A percentile compares a stretch with the other conserved stretches of the same genome.
phyloP scores from a whole-genome alignment of 768 basidiomycete species.

The Suillus lakei region DNA sequence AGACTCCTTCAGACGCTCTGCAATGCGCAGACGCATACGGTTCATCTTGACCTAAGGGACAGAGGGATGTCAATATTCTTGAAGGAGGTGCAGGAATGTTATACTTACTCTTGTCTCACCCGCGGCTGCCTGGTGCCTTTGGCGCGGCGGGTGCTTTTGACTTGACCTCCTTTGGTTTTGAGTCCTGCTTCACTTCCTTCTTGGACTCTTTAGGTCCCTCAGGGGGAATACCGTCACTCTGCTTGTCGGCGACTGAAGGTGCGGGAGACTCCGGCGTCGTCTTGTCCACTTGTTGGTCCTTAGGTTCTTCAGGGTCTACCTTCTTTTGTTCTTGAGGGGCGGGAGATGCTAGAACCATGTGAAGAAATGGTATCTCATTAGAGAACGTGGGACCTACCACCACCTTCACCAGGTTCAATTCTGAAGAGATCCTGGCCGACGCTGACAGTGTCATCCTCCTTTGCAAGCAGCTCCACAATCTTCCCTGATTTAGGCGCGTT shows the following conservation, averaged over 20 bases:
- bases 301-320: conserved; percentile 49
- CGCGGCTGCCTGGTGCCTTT: conserved; percentile 57
- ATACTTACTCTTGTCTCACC: conserved; percentile 81
- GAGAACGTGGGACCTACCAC: conserved; percentile 41
- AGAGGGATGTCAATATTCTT: not conserved
- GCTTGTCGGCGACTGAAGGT: conserved; percentile 40
- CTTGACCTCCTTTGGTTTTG: conserved; percentile 40
- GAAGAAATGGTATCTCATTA: not conserved
- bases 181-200: conserved; percentile 40
- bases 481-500: conserved; percentile 90
- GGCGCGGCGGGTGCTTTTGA: conserved; percentile 30
- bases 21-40: conserved; percentile 96
- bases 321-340: conserved; percentile 36
- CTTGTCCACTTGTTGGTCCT: conserved; percentile 54
- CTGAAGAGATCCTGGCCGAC: conserved; percentile 95
- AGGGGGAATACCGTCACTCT: conserved; percentile 26
- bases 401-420: conserved; percentile 81
- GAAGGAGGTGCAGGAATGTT: not conserved
- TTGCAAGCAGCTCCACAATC: conserved; percentile 84
- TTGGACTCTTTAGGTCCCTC: conserved; percentile 39
- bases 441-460: conserved; percentile 91
- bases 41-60: conserved; percentile 89
- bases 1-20: conserved; percentile 96
- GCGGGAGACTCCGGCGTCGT: conserved; percentile 47
- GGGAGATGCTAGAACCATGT: conserved; percentile 33